Evolutionary conservation across 768 basidiomycete species (phyloP).

Genomic region (Trametes elegans): DNA sequence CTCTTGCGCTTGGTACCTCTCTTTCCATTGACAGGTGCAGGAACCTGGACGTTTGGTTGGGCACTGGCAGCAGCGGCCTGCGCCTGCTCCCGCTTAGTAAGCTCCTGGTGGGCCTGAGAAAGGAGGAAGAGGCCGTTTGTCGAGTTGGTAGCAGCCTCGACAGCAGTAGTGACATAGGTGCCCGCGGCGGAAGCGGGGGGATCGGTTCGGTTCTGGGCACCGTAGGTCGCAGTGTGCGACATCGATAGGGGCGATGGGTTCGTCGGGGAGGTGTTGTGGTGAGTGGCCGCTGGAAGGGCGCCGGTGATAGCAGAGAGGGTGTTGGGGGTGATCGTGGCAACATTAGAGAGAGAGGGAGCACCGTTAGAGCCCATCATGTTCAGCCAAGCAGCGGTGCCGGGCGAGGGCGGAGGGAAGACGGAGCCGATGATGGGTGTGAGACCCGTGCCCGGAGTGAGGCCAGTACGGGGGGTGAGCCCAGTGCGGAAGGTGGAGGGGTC

Average conservation of each 20-base stretch:
- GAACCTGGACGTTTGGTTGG: slow-evolving; percentile 14
- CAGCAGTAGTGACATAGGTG: slow-evolving; percentile 39
- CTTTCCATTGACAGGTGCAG: slow-evolving; percentile 34
- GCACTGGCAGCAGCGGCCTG: slow-evolving; percentile 40
- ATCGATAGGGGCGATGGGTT: slow-evolving; percentile 36
- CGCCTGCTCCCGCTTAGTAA: slow-evolving; percentile 91
- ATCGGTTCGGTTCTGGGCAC: slow-evolving; percentile 14
- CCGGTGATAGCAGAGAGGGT: slow-evolving; percentile 79
- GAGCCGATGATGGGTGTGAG: slow-evolving; percentile 65
- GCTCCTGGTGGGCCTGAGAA: slow-evolving; percentile 93
- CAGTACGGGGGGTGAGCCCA: slow-evolving; percentile 83
- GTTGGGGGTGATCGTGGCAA: slow-evolving; percentile 57
- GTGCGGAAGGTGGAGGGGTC: slow-evolving; percentile 77
- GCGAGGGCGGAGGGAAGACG: slow-evolving; percentile 80
- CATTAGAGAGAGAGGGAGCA: slow-evolving; percentile 24
- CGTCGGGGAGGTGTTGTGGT: slow-evolving; percentile 68
- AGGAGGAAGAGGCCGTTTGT: slow-evolving; percentile 94
- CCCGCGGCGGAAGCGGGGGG: slow-evolving; percentile 2
- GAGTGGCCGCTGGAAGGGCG: slow-evolving; percentile 51
- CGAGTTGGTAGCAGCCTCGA: slow-evolving; percentile 65
- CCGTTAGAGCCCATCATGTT: slow-evolving; percentile 77
- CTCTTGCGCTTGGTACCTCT: slow-evolving; percentile 74
- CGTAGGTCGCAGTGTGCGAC: slow-evolving; percentile 26
- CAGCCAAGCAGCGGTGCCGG: slow-evolving; percentile 89
- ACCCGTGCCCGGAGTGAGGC: slow-evolving; percentile 81